Evolutionary conservation across 768 basidiomycete species (phyloP).

Genomic region (Suillus decipiens): DNA sequence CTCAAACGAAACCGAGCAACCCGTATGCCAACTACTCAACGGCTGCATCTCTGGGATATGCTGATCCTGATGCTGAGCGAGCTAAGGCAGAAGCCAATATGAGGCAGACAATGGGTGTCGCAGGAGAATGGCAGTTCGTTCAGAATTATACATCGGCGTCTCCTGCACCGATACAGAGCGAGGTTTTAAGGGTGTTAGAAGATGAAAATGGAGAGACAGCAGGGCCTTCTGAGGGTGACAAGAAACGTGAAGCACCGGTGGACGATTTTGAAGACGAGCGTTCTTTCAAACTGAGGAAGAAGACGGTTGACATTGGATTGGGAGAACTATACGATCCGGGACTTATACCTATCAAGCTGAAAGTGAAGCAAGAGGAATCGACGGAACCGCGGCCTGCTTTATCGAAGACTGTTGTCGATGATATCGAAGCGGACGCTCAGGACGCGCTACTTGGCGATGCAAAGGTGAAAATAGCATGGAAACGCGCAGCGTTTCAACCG

Average conservation of each 20-base stretch:
- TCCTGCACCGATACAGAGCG: conserved; percentile 14
- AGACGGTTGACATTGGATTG: conserved; percentile 56
- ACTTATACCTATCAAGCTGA: conserved; percentile 62
- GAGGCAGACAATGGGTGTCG: conserved; percentile 64
- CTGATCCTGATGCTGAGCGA: conserved; percentile 74
- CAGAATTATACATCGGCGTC: conserved; percentile 31
- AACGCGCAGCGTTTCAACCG: conserved; percentile 20
- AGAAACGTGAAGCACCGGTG: conserved; percentile 40
- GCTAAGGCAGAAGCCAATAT: conserved; percentile 60
- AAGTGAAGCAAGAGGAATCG: conserved; percentile 49
- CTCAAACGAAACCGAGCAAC: conserved; percentile 55
- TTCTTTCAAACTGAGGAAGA: conserved; percentile 69
- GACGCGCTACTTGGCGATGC: conserved; percentile 16
- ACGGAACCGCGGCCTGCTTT: conserved; percentile 14
- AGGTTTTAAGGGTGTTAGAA: background rate
- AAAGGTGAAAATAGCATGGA: conserved; percentile 40
- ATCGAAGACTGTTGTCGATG: conserved; percentile 12
- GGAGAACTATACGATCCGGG: conserved; percentile 86
- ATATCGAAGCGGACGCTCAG: conserved; percentile 12
- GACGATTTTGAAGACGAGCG: conserved; percentile 53
- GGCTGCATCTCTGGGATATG: conserved; percentile 78
- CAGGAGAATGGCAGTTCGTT: conserved; percentile 79
- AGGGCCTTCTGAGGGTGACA: conserved; percentile 36
- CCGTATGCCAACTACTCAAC: conserved; percentile 87
- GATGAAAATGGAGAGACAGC: conserved; percentile 12